A percentile compares a stretch with the other conserved stretches of the same genome.
Evolutionary conservation across 108 stramenopile species (phyloP).

Genomic region (Fragilariopsis cylindrus): DNA sequence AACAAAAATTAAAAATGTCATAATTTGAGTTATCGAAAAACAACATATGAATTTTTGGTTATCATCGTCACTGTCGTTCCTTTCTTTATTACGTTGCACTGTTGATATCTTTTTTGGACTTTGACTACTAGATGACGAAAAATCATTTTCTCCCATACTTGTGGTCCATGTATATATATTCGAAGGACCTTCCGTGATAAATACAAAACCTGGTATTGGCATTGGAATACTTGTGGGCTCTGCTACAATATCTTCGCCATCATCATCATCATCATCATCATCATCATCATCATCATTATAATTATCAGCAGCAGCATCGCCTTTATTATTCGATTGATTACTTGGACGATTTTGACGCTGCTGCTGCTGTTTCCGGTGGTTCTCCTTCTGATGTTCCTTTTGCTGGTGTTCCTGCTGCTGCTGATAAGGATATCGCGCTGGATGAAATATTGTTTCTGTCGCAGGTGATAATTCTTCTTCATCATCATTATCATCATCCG

Average conservation of each 20-base stretch:
- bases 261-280: conserved; percentile 23
- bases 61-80: not conserved
- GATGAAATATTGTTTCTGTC: not conserved
- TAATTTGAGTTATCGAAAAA: not conserved
- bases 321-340: not conserved
- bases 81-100: not conserved
- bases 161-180: not conserved
- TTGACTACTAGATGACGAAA: not conserved
- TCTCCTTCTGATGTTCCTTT: not conserved
- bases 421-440: not conserved
- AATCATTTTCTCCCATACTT: not conserved
- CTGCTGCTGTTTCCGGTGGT: not conserved
- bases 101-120: not conserved
- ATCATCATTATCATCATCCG: not conserved
- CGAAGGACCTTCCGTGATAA: conserved; percentile 22
- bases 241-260: conserved; percentile 13
- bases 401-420: conserved; percentile 8
- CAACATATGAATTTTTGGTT: not conserved
- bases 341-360: not conserved
- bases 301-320: not conserved
- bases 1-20: not conserved
- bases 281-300: conserved; percentile 8
- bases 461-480: not conserved
- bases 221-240: not conserved
- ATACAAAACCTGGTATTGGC: conserved; percentile 26